Base-by-base conservation (phyloP, 345 rosid genomes). In the Atalantia buxifolia region DNA sequence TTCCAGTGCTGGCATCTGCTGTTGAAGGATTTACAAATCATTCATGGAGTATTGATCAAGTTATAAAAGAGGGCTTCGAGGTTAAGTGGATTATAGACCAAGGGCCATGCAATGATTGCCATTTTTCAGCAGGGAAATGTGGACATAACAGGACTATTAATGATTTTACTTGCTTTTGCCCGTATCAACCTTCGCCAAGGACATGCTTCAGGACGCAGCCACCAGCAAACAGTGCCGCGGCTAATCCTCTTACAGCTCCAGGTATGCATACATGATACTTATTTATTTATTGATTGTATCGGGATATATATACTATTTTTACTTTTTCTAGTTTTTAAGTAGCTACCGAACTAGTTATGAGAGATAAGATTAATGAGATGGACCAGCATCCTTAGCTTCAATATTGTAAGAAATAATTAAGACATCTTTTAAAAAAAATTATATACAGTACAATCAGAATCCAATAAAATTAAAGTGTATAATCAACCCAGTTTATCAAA, bases 31-130 rank as follows among this genome's bases (percentile, higher is more conserved):
- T 33, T 33, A 33, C 35, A 33, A 5, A 5, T 33, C 0, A 18
- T 5, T 56, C 6, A 4, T 7, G 30, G 24, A 40, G 2, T 6
- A 30, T 63, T 13, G 14, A 62, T 1, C 18, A 69, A 55, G 80
- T 53, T 14, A 30, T 84, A 9, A 61, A 30, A 12, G 31, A 60
- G 25, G 86, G 82, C 4, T 83, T 84, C 27, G 86, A 81, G 61
- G 75, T 84, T 62, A 36, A 3, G 30, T 84, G 82, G 80, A 57
- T 6, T 48, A 28, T 66, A 25, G 80, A 84, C 38, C 22, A 24
- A 19, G 35, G 12, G 9, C 10, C 7, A 4, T 81, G 84, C 50
- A 1, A 1, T 5, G 45, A 69, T 5, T 81, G 86, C 50, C 3
- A 1, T 1, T 6, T 0, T 5, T 64, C 67, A 1, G 78, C 69